Evolutionary conservation across 2,329 filamentous ascomycete species (phyloP).

Genomic region (Xylaria sp.): DNA sequence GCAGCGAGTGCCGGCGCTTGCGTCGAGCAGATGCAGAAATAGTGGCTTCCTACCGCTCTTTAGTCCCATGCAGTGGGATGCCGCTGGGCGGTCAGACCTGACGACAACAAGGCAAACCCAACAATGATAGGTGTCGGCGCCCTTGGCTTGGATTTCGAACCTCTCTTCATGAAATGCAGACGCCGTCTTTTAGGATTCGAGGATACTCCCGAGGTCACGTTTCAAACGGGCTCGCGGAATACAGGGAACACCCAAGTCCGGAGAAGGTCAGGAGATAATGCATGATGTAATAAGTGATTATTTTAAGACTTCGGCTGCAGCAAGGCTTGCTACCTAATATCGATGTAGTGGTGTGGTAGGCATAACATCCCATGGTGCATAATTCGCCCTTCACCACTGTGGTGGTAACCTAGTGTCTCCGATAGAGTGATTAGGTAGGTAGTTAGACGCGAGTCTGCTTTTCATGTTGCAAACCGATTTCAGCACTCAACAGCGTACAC

Average conservation of each 20-base stretch:
- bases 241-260: constrained; percentile 21
- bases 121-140: not conserved
- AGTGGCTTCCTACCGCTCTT: constrained; percentile 27
- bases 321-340: constrained; percentile 16
- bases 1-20: constrained; percentile 24
- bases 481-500: not conserved
- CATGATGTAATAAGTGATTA: constrained; percentile 34
- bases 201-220: constrained; percentile 26
- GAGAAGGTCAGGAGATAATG: constrained; percentile 19
- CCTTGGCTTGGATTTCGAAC: not conserved
- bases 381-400: not conserved
- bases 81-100: constrained; percentile 31
- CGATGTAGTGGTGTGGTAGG: not conserved
- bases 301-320: constrained; percentile 32
- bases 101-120: constrained; percentile 7
- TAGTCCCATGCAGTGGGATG: constrained; percentile 11
- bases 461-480: not conserved
- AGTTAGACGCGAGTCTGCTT: not conserved
- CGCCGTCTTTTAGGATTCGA: constrained; percentile 5
- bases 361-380: not conserved
- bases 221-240: constrained; percentile 2
- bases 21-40: constrained; percentile 15
- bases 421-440: not conserved
- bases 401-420: not conserved
- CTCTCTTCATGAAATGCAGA: not conserved